phyloP scores from a whole-genome alignment of 306 rosid genomes.

The Gleditsia sinensis region DNA sequence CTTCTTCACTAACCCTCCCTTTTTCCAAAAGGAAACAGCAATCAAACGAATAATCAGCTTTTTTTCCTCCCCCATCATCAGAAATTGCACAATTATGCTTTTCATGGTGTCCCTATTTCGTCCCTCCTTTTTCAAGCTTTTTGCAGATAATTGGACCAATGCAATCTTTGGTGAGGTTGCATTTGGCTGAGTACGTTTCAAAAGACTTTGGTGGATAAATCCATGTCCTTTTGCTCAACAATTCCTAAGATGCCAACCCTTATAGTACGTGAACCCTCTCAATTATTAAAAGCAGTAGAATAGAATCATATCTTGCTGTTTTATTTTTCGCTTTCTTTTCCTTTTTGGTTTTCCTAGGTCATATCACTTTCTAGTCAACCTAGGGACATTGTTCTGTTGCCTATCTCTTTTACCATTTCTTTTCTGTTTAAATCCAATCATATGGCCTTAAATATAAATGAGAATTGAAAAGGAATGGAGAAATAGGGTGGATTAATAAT shows the following conservation, averaged over 20 bases:
- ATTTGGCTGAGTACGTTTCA: neutral
- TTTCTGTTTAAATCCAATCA: neutral
- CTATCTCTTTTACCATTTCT: neutral
- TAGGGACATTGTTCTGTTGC: neutral
- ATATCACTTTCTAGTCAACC: slow-evolving; percentile 29
- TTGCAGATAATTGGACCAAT: slow-evolving; percentile 11
- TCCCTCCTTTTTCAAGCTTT: slow-evolving; percentile 13
- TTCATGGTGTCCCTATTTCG: slow-evolving; percentile 27
- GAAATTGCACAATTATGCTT: slow-evolving; percentile 33
- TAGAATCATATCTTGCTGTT: slow-evolving; percentile 1
- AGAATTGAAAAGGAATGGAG: neutral
- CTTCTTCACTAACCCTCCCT: neutral
- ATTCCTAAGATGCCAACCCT: slow-evolving; percentile 31
- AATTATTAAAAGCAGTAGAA: slow-evolving; percentile 19
- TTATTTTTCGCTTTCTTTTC: neutral
- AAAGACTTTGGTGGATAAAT: neutral
- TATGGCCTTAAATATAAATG: neutral
- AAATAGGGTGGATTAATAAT: neutral
- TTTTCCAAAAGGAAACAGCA: slow-evolving; percentile 16
- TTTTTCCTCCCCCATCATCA: neutral
- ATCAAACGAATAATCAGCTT: slow-evolving; percentile 25
- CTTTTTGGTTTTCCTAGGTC: slow-evolving; percentile 29
- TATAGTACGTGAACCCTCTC: slow-evolving; percentile 13
- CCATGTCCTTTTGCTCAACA: neutral
- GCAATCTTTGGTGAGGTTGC: slow-evolving; percentile 27